These are phyloP conservation scores for Ceratobasidium sp. DNA, from an alignment of 1,284 basidiomycete genomes.

Conservation along the genomic window DNA sequence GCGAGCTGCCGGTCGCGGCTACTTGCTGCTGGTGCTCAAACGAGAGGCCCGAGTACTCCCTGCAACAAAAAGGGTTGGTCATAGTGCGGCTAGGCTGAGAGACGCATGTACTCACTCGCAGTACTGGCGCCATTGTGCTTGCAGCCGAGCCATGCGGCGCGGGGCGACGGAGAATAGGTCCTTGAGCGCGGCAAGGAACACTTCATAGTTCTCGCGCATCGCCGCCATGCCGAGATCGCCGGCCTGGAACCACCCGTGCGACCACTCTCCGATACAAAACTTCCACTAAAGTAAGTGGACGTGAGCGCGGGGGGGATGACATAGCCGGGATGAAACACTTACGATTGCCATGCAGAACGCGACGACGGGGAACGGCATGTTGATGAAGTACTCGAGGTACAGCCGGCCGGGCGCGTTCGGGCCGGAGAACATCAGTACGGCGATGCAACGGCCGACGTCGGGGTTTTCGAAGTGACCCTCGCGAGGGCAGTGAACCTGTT, in stretches of 20 bases:
- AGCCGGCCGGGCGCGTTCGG: background rate
- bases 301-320: too few species aligned
- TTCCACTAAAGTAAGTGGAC: background rate
- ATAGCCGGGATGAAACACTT: background rate
- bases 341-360: slow-evolving; percentile 25
- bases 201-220: slow-evolving; percentile 26
- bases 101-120: slow-evolving; percentile 6
- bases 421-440: background rate
- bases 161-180: background rate
- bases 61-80: background rate
- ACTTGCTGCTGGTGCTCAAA: background rate
- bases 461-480: background rate
- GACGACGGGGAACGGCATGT: slow-evolving; percentile 3
- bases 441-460: background rate
- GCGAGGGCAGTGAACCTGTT: too few species aligned
- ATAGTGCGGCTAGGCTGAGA: background rate
- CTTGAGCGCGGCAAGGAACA: background rate
- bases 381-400: slow-evolving; percentile 24
- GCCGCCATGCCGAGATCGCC: slow-evolving; percentile 2
- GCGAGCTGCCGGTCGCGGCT: background rate
- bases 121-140: background rate
- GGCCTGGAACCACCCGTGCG: background rate
- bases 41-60: background rate
- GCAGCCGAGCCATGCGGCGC: background rate
- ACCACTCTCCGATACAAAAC: slow-evolving; percentile 17